Percentiles rank a stretch among this genome's conserved stretches.
Conservation (phyloP, 2,329 filamentous ascomycete species). For the Fusarium zealandicum region DNA sequence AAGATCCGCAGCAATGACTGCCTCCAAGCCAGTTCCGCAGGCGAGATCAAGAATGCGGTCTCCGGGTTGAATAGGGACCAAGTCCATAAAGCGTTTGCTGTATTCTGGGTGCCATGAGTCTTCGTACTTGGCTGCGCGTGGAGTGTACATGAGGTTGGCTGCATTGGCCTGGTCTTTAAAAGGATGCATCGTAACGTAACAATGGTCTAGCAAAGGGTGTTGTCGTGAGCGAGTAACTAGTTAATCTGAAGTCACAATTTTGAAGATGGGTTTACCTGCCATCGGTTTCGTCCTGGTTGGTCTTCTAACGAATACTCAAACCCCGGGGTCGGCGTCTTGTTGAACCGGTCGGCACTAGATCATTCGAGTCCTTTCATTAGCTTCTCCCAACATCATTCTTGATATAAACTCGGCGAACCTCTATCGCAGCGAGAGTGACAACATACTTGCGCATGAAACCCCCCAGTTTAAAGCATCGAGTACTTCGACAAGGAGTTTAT, state of each 20-base stretch:
- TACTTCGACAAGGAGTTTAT: no score
- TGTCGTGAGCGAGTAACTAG: no score
- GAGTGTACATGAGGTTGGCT: constrained; percentile 44
- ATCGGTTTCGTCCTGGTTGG: not conserved
- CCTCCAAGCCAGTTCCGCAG: constrained; percentile 48
- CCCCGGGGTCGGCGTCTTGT: no score
- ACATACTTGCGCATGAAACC: no score
- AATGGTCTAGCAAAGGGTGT: no score
- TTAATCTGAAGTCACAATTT: not conserved
- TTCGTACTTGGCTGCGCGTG: constrained; percentile 44
- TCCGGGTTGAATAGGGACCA: constrained; percentile 36
- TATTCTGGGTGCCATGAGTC: constrained; percentile 46
- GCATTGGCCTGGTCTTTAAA: constrained; percentile 14
- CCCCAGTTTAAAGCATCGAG: no score
- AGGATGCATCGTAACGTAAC: constrained; percentile 3
- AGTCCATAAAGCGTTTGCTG: constrained; percentile 42
- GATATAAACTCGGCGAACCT: no score
- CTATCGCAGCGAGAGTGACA: no score
- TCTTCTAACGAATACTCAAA: no score
- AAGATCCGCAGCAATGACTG: constrained; percentile 40
- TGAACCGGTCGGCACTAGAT: not conserved
- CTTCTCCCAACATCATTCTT: not conserved
- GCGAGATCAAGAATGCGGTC: constrained; percentile 44
- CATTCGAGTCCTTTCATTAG: not conserved
- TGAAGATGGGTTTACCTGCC: not conserved